Base-by-base conservation (phyloP, 2,329 filamentous ascomycete genomes). In the Colletotrichum musae region DNA sequence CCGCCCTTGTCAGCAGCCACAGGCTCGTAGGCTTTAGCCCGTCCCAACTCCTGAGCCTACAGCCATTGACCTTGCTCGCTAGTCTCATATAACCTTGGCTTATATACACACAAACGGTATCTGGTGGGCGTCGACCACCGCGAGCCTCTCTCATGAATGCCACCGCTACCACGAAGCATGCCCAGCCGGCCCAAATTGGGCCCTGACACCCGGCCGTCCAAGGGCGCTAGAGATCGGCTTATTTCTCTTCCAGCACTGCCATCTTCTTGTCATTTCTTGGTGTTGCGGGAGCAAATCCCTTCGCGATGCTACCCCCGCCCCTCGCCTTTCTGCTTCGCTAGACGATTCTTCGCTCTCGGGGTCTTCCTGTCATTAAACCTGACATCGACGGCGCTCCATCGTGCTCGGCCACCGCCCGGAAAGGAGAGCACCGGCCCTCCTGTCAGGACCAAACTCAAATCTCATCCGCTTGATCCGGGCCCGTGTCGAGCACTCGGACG, bases 161-260 rank as follows among this genome's bases (percentile, higher is more conserved):
- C 13, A 36, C 12, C 28, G 39, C 36, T 45, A 15, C 16, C 6
- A 36, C 58, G 21, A 32, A 39, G 54, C 18, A 16, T 57, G 60
- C n/a, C 59, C 15, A 62, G 45, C 26, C 60, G 24, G 39, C 39
- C 32, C 32, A 36, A 36, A 43, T 47, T 28, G 36, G 47, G 28
- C n/a, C 61, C 62, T 66, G 66, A 51, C 66, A 69, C 62, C 39
- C 18, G 36, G 24, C n/a, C 41, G 32, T 39, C 63, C 13, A 43
- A 13, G 43, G 28, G 28, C 59, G 50, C 51, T 60, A 67, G 63
- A 26, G 21, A 56, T 67, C 62, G 67, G 63, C 45, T 67, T n/a
- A 36, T 41, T 57, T 47, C 47, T 45, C 41, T 70, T 70, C 67
- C 67, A 70, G 67, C 67, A 70, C 67, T 26, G 67, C 67, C 62